A percentile compares a stretch with the other conserved stretches of the same genome.
These are phyloP conservation scores for Mycena crocata DNA, from an alignment of 768 basidiomycete species.

Conservation along the genomic window DNA sequence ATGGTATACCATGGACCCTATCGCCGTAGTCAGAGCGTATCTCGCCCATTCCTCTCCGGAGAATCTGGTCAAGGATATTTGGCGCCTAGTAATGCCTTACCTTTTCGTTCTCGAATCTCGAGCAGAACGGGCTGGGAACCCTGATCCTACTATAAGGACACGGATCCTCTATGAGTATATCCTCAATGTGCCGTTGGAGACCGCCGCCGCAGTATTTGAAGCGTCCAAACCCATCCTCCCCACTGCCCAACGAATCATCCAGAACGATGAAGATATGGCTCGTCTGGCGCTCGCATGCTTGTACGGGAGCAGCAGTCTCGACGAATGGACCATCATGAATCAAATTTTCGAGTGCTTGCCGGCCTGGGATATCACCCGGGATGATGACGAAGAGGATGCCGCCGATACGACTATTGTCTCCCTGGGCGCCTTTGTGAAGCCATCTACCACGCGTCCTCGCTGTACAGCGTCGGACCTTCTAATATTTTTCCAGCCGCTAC, in stretches of 20 bases:
- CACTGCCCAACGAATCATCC: constrained; percentile 75
- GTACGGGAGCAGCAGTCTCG: constrained; percentile 81
- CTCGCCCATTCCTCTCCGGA: constrained; percentile 76
- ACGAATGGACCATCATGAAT: constrained; percentile 88
- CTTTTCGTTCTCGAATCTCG: constrained; percentile 92
- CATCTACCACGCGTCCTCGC: constrained; percentile 68
- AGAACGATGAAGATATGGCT: constrained; percentile 85
- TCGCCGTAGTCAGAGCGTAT: constrained; percentile 78
- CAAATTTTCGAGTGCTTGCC: constrained; percentile 96
- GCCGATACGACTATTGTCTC: constrained; percentile 87
- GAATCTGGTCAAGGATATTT: constrained; percentile 75
- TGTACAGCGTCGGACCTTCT: constrained; percentile 78
- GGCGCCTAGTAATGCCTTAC: constrained; percentile 88
- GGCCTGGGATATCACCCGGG: constrained; percentile 77
- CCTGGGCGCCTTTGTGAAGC: constrained; percentile 82
- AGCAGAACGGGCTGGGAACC: constrained; percentile 80
- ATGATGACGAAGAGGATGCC: constrained; percentile 76
- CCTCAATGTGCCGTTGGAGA: constrained; percentile 72
- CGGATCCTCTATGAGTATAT: constrained; percentile 80
- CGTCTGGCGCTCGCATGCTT: constrained; percentile 88
- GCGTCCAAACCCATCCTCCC: constrained; percentile 92
- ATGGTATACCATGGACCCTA: constrained; percentile 79
- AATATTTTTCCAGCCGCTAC: constrained; percentile 85
- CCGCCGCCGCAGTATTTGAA: constrained; percentile 84
- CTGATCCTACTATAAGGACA: constrained; percentile 74